Evolutionary conservation across 768 basidiomycete species (phyloP).

Genomic region (Boletus coccyginus): DNA sequence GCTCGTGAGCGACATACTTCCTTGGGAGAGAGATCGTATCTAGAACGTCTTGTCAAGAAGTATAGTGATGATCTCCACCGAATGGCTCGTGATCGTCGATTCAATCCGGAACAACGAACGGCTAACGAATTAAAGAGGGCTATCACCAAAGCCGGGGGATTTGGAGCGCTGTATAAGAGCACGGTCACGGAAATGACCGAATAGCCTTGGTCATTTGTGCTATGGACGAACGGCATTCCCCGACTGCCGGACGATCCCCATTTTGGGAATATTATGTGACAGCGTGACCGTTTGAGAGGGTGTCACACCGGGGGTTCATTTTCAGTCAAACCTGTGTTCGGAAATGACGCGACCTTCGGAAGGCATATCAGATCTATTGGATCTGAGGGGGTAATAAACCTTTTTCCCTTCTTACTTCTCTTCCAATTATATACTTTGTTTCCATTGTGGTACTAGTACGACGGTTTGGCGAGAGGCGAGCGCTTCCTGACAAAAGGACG

Average conservation of each 20-base stretch:
- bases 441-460: not conserved
- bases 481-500: not conserved
- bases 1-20: conserved; percentile 63
- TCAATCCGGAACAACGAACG: conserved; percentile 85
- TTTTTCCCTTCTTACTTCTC: not conserved
- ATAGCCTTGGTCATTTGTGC: not conserved
- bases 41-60: conserved; percentile 62
- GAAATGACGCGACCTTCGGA: conserved; percentile 19
- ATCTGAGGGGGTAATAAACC: conserved; percentile 7
- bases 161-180: conserved; percentile 27
- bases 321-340: conserved; percentile 29
- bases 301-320: conserved; percentile 29
- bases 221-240: conserved; percentile 2
- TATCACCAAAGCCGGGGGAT: conserved; percentile 52
- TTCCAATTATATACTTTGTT: conserved; percentile 9
- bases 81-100: conserved; percentile 78
- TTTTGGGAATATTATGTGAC: conserved; percentile 29
- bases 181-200: conserved; percentile 2
- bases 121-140: conserved; percentile 71
- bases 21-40: conserved; percentile 61
- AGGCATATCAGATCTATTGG: conserved; percentile 13
- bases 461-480: not conserved
- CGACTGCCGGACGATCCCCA: conserved; percentile 11
- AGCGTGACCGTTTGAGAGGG: conserved; percentile 11
- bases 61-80: conserved; percentile 68